Conservation (phyloP, 106 monocot species). For the Dendrobium officinale region DNA sequence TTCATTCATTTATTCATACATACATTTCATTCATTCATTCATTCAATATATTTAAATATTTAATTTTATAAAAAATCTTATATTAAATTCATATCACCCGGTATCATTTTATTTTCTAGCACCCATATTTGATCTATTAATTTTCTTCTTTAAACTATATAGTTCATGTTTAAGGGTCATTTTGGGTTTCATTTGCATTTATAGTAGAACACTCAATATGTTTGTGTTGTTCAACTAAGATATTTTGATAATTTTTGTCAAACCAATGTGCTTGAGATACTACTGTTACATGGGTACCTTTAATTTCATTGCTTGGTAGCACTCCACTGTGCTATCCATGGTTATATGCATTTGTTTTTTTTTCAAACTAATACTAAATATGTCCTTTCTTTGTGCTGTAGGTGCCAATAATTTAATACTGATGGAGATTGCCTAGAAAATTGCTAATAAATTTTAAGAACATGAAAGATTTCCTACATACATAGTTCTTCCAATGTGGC, state of each 20-base stretch:
- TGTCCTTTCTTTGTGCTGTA: conserved; percentile 17
- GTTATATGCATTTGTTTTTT: too few species aligned
- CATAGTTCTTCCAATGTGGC: conserved; percentile 94
- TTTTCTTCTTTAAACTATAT: too few species aligned
- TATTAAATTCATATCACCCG: too few species aligned
- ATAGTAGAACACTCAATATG: not conserved
- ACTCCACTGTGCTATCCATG: too few species aligned
- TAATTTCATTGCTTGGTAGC: not conserved
- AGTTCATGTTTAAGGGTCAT: too few species aligned
- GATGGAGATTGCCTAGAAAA: conserved; percentile 91
- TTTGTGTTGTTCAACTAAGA: not conserved
- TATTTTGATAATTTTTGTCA: not conserved
- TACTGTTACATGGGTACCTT: not conserved
- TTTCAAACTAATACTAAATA: not conserved
- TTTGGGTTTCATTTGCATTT: not conserved
- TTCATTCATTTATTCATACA: too few species aligned
- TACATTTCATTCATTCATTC: too few species aligned
- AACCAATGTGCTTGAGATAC: not conserved
- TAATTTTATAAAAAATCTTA: too few species aligned
- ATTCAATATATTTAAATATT: too few species aligned
- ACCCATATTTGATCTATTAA: too few species aligned
- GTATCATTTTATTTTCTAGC: too few species aligned
- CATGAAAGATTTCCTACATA: conserved; percentile 84
- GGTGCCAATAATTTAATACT: conserved; percentile 95
- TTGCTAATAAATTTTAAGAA: conserved; percentile 80